Evolutionary conservation across 2,329 filamentous ascomycete species (phyloP).

Genomic region (Waltergamsia citrina): DNA sequence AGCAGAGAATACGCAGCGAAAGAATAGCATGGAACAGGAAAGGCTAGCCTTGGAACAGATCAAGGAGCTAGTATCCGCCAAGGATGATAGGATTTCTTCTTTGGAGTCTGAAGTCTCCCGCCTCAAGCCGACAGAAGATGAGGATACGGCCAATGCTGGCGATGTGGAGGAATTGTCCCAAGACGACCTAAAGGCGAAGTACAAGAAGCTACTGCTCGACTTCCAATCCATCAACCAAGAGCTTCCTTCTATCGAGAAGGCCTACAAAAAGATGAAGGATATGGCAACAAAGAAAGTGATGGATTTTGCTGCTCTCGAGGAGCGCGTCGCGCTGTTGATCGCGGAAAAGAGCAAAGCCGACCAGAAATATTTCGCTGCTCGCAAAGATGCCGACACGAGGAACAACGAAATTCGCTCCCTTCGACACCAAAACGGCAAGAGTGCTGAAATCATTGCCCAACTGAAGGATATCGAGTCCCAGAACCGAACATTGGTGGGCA

Average conservation of each 20-base stretch:
- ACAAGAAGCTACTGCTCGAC: conserved; percentile 67
- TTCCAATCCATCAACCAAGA: conserved; percentile 81
- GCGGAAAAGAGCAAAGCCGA: conserved; percentile 95
- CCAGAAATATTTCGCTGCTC: conserved; percentile 93
- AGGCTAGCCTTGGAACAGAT: conserved; percentile 60
- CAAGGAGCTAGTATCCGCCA: conserved; percentile 69
- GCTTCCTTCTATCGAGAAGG: conserved; percentile 78
- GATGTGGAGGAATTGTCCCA: conserved; percentile 48
- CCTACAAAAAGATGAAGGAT: conserved; percentile 81
- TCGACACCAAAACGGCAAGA: conserved; percentile 77
- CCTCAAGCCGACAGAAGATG: conserved; percentile 41
- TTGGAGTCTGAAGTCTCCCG: conserved; percentile 78
- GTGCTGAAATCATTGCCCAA: conserved; percentile 85
- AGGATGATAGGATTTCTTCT: conserved; percentile 70
- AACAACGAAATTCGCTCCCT: conserved; percentile 72
- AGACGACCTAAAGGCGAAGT: conserved; percentile 66
- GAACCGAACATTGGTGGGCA: conserved; percentile 65
- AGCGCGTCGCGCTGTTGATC: conserved; percentile 61
- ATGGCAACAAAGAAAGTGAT: conserved; percentile 80
- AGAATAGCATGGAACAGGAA: conserved; percentile 70
- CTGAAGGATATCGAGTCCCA: conserved; percentile 83
- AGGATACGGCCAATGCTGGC: conserved; percentile 31
- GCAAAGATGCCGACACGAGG: conserved; percentile 85
- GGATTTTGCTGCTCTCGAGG: conserved; percentile 67
- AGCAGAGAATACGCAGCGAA: conserved; percentile 72